Conservation (phyloP, 139 green algal genomes). For the Tetraselmis chui region DNA sequence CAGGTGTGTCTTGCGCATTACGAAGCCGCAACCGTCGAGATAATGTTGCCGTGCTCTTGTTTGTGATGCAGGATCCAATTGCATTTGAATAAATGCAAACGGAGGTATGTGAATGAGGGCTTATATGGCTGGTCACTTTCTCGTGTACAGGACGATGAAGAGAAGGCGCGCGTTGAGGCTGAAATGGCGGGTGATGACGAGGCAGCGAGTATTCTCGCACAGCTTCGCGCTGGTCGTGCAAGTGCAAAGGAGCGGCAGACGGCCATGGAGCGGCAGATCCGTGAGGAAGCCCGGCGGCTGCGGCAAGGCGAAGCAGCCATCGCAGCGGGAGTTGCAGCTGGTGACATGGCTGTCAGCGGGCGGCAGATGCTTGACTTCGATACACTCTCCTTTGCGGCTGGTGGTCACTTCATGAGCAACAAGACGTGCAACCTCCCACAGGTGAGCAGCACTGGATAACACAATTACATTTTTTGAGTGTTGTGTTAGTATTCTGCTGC, state of each 20-base stretch:
- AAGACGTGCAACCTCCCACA: slow-evolving; percentile 73
- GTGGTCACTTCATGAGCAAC: slow-evolving; percentile 84
- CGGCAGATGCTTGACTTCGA: slow-evolving; percentile 83
- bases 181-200: slow-evolving; percentile 37
- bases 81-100: too few species aligned
- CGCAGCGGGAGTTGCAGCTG: background rate
- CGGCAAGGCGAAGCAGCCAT: slow-evolving; percentile 31
- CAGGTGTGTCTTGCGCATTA: too few species aligned
- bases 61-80: too few species aligned
- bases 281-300: slow-evolving; percentile 84
- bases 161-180: slow-evolving; percentile 65
- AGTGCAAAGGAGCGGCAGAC: slow-evolving; percentile 39
- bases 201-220: background rate
- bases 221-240: background rate
- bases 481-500: too few species aligned
- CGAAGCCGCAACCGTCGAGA: too few species aligned
- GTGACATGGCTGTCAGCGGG: slow-evolving; percentile 23
- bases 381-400: slow-evolving; percentile 63
- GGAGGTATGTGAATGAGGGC: too few species aligned
- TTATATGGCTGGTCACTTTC: too few species aligned
- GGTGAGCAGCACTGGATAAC: slow-evolving; percentile 31
- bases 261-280: slow-evolving; percentile 74
- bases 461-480: too few species aligned
- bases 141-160: slow-evolving; percentile 71
- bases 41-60: too few species aligned